phyloP scores from a whole-genome alignment of 1,139 yeast species.

The Yamadazyma membranifaciens region DNA sequence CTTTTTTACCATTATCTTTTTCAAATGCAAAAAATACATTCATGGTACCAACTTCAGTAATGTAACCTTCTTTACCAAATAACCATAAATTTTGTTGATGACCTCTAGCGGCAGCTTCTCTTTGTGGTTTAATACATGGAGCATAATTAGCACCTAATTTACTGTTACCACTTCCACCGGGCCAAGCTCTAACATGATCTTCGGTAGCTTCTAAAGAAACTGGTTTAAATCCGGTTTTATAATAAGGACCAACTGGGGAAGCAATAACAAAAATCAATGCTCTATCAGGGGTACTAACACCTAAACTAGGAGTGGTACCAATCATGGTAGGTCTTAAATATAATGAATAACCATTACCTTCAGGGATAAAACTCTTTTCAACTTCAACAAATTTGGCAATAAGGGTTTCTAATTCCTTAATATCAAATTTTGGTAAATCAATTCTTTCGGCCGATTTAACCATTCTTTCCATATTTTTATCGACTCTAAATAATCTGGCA shows the following conservation, averaged over 20 bases:
- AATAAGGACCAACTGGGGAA: slow-evolving; percentile 95
- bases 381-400: slow-evolving; percentile 70
- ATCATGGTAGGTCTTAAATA: slow-evolving; percentile 93
- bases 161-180: slow-evolving; percentile 95
- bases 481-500: slow-evolving; percentile 84
- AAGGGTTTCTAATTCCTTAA: slow-evolving; percentile 69
- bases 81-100: slow-evolving; percentile 96
- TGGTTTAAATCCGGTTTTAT: slow-evolving; percentile 89
- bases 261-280: slow-evolving; percentile 85
- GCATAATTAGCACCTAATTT: slow-evolving; percentile 98
- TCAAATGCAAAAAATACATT: slow-evolving; percentile 85
- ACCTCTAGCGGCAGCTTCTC: slow-evolving; percentile 83
- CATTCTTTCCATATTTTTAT: slow-evolving; percentile 89
- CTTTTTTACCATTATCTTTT: slow-evolving; percentile 76
- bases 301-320: slow-evolving; percentile 85
- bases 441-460: slow-evolving; percentile 84
- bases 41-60: slow-evolving; percentile 98
- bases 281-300: slow-evolving; percentile 75
- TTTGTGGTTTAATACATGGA: slow-evolving; percentile 87
- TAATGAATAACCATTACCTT: slow-evolving; percentile 82
- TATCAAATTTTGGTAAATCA: slow-evolving; percentile 81
- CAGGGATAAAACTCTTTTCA: slow-evolving; percentile 79
- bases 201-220: slow-evolving; percentile 92
- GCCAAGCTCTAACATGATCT: slow-evolving; percentile 97
- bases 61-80: slow-evolving; percentile 83